Evolutionary conservation across 768 basidiomycete species (phyloP), one percentile per base, ranked within the genome.

Genomic region (Agaricus bisporus): DNA sequence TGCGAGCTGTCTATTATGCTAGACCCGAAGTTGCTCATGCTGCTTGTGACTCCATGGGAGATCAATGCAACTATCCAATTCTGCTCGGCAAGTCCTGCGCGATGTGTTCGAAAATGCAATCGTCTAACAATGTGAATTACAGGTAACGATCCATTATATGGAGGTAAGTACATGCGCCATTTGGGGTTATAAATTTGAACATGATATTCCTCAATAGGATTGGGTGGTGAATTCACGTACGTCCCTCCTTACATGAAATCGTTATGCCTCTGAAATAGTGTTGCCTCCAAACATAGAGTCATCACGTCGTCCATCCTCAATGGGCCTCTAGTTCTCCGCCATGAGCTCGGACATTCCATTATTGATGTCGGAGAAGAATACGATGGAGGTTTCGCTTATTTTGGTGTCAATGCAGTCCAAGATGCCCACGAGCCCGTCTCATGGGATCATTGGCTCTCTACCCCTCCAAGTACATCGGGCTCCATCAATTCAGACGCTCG

Each of bases 321-420:
- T 50, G 88, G 88, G 0, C 79, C 86, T 15, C 75, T 87, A 17
- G 86, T 90, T 5, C 75, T 91, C 28, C 78, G 87, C 5, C 88
- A 89, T 60, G 88, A 90, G 65, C 78, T 90, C 1, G 88, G 88
- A 0, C 88, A 91, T 67, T 88, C 86, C 20, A 80, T 90, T 45
- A 86, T 90, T 59, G 70, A 80, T 6, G 83, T 88, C 17, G 89
- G 89, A 4, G 89, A 91, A 67, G 88, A 90, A 68, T 90, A 91
- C 62, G 89, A 91, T 58, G 88, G 88, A 11, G 88, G 86, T 4
- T 81, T 67, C 56, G 83, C 73, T 3, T 91, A 91, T 65, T 87
- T 76, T 59, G 88, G 88, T 14, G 73, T 76, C 35, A 88, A 91
- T 60, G 78, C 85, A 3, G 73, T 74, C 25, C 68, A 76, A 42